Conservation (phyloP, 1,284 basidiomycete genomes). For the Agroathelia rolfsii region DNA sequence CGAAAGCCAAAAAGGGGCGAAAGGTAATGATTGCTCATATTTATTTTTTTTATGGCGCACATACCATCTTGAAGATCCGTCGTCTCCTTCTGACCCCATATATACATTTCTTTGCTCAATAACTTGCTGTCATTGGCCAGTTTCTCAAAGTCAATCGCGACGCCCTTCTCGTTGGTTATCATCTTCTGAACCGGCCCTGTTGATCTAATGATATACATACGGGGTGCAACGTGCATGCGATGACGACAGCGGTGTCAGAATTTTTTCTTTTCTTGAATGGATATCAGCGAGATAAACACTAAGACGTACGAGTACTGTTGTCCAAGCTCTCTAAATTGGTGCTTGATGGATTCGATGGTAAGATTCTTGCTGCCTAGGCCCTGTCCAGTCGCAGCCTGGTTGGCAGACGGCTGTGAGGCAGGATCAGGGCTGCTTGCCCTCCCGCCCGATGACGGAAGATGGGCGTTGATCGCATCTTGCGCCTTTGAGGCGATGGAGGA, state of each 20-base stretch:
- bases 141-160: slow-evolving; percentile 61
- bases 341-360: slow-evolving; percentile 52
- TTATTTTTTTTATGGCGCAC: too few relatives aligned
- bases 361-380: slow-evolving; percentile 32
- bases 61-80: slow-evolving; percentile 68
- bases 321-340: slow-evolving; percentile 61
- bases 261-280: background rate
- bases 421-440: slow-evolving; percentile 28
- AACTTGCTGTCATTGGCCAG: slow-evolving; percentile 54
- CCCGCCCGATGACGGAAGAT: slow-evolving; percentile 38
- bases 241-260: slow-evolving; percentile 2
- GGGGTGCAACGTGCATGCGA: background rate
- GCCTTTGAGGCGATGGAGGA: slow-evolving; percentile 64
- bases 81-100: slow-evolving; percentile 64
- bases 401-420: slow-evolving; percentile 26
- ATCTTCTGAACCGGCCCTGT: slow-evolving; percentile 61
- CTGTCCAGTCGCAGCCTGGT: slow-evolving; percentile 30
- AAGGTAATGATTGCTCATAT: slow-evolving; percentile 1
- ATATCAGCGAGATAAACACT: slow-evolving; percentile 4
- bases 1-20: background rate
- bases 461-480: slow-evolving; percentile 54
- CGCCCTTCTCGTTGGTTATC: slow-evolving; percentile 65
- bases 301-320: slow-evolving; percentile 61
- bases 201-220: slow-evolving; percentile 25
- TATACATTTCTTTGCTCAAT: slow-evolving; percentile 72